Evolutionary conservation across 2,329 filamentous ascomycete species (phyloP).

Genomic region (Pseudogymnoascus sp.): DNA sequence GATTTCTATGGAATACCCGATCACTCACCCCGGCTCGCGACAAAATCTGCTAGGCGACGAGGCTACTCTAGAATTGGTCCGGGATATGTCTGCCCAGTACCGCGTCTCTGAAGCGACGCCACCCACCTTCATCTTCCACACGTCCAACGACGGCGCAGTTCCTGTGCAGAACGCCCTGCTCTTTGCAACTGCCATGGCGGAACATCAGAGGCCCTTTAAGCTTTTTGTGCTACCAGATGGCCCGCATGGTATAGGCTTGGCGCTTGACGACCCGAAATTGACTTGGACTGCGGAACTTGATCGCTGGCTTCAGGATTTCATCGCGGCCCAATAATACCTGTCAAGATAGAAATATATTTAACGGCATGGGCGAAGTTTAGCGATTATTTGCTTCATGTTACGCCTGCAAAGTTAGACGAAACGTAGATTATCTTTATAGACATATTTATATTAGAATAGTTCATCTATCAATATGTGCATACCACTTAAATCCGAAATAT

Average conservation of each 20-base stretch:
- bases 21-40: conserved; percentile 16
- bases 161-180: conserved; percentile 24
- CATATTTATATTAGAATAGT: background rate
- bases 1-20: conserved; percentile 18
- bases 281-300: conserved; percentile 25
- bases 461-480: background rate
- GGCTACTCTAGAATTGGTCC: conserved; percentile 19
- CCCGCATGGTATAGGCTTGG: conserved; percentile 24
- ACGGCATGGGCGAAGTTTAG: background rate
- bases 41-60: conserved; percentile 19
- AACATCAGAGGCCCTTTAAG: conserved; percentile 18
- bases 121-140: conserved; percentile 31
- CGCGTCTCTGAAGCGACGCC: conserved; percentile 21
- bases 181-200: conserved; percentile 23
- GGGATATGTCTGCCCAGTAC: conserved; percentile 21
- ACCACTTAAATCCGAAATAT: background rate
- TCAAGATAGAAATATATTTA: background rate
- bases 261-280: conserved; percentile 18
- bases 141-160: conserved; percentile 23
- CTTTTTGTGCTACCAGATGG: conserved; percentile 25
- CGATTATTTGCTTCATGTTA: background rate
- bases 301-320: conserved; percentile 22
- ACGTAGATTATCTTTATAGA: background rate
- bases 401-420: background rate
- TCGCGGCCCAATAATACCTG: conserved; percentile 12